Evolutionary conservation across 2,329 filamentous ascomycete genomes (phyloP).

Genomic region (Colletotrichum brevisporum): DNA sequence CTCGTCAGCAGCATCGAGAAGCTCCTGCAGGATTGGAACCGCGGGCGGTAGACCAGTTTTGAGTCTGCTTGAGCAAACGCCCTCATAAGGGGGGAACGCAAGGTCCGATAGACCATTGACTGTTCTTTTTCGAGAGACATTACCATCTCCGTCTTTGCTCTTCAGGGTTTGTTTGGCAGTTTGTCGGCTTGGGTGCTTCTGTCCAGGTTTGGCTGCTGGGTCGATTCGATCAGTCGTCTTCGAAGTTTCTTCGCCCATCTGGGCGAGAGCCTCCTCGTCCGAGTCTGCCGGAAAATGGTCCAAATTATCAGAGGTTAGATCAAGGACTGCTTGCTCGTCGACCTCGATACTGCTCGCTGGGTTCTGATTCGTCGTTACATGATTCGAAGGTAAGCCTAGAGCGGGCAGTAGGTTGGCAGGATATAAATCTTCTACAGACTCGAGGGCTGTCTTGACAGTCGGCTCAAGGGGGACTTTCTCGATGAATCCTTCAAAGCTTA

Average conservation of each 20-base stretch:
- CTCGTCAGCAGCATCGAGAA: constrained; percentile 58
- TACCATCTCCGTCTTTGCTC: background rate
- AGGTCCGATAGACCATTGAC: constrained; percentile 42
- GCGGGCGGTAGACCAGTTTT: constrained; percentile 52
- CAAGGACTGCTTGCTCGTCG: constrained; percentile 72
- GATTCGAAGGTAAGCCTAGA: constrained; percentile 56
- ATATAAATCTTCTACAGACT: constrained; percentile 91
- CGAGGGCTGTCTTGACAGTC: constrained; percentile 80
- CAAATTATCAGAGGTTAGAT: constrained; percentile 62
- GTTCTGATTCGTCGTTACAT: constrained; percentile 47
- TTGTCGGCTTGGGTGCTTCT: background rate
- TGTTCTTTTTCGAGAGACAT: constrained; percentile 1
- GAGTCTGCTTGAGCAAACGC: constrained; percentile 60
- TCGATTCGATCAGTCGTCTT: constrained; percentile 2
- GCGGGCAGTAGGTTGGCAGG: constrained; percentile 72
- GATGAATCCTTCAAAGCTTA: constrained; percentile 78
- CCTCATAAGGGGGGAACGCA: constrained; percentile 43
- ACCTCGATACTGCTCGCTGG: constrained; percentile 68
- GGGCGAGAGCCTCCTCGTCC: constrained; percentile 63
- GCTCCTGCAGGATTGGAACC: constrained; percentile 54
- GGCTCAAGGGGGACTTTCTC: constrained; percentile 66
- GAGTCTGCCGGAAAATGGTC: constrained; percentile 65
- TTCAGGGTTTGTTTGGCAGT: background rate
- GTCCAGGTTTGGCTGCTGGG: background rate
- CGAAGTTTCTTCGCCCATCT: constrained; percentile 42